Conservation (phyloP, 441 rosid species). For the Mallotus repandus region DNA sequence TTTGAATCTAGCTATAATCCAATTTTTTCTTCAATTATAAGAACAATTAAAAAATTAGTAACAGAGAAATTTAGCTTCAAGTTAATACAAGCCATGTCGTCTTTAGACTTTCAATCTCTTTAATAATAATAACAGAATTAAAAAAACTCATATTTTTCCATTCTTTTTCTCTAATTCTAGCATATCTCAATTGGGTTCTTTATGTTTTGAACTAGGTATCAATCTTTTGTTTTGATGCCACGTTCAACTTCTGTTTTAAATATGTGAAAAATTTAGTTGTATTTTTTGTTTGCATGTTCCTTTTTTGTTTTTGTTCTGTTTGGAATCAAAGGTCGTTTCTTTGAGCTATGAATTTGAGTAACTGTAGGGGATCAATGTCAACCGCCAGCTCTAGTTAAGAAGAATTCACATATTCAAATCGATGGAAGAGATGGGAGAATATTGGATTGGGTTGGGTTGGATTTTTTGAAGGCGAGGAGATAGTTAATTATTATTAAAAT, state of each 20-base stretch:
- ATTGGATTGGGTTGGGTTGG: too few species aligned
- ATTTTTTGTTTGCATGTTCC: constrained; percentile 13
- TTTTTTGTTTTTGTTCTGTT: constrained; percentile 8
- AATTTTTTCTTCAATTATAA: neutral
- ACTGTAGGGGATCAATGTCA: constrained; percentile 61
- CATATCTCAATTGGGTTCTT: constrained; percentile 36
- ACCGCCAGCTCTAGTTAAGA: constrained; percentile 45
- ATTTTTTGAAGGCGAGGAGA: too few species aligned
- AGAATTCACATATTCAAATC: too few species aligned
- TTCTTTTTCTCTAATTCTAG: constrained; percentile 13
- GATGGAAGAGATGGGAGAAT: too few species aligned
- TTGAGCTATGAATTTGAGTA: constrained; percentile 51
- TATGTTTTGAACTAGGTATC: constrained; percentile 36
- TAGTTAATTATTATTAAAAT: too few species aligned
- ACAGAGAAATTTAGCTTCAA: constrained; percentile 48
- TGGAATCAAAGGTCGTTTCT: constrained; percentile 16
- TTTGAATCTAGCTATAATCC: constrained; percentile 28
- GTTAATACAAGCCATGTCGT: constrained; percentile 38
- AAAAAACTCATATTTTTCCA: neutral
- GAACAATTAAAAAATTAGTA: constrained; percentile 5
- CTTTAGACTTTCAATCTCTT: constrained; percentile 37
- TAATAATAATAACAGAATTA: neutral
- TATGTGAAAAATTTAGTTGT: constrained; percentile 33
- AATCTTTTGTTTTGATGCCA: constrained; percentile 22
- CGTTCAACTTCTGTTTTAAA: constrained; percentile 25